Percentiles rank a stretch among this genome's conserved stretches.
Conservation (phyloP, 129 eudicot genomes). For the Cynara cardunculus region DNA sequence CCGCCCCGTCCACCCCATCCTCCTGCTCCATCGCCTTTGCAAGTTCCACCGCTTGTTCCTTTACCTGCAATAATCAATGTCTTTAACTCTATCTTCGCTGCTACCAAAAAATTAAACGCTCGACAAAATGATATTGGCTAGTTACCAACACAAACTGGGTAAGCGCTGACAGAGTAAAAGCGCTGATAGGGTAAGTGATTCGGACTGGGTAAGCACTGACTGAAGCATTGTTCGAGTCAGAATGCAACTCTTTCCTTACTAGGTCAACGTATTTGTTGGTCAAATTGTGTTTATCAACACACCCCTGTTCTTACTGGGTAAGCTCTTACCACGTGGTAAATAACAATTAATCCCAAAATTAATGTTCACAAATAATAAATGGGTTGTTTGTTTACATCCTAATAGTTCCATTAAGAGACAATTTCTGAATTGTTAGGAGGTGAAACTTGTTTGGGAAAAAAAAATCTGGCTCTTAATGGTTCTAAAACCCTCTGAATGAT, state of each 20-base stretch:
- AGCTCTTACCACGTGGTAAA: not conserved
- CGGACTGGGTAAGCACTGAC: not conserved
- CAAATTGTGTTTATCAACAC: not conserved
- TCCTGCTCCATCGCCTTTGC: constrained; percentile 93
- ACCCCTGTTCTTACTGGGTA: not conserved
- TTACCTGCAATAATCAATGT: constrained; percentile 44
- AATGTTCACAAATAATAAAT: too few relatives aligned
- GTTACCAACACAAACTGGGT: not conserved
- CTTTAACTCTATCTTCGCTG: not conserved
- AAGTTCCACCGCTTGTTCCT: constrained; percentile 75
- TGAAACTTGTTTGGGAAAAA: too few relatives aligned
- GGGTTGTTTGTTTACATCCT: too few relatives aligned
- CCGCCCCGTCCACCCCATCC: constrained; percentile 94
- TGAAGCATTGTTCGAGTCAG: not conserved
- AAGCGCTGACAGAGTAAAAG: not conserved
- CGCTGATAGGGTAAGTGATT: not conserved
- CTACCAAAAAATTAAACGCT: too few relatives aligned
- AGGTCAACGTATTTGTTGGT: not conserved
- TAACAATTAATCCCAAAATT: not conserved
- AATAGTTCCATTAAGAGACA: too few relatives aligned
- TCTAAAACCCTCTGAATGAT: too few relatives aligned
- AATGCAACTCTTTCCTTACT: not conserved
- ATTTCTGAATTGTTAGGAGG: too few relatives aligned
- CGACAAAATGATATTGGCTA: not conserved
- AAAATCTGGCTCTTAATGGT: too few relatives aligned